Evolutionary conservation across 2,329 filamentous ascomycete genomes (phyloP).

Genomic region (Aspergillus sp.): DNA sequence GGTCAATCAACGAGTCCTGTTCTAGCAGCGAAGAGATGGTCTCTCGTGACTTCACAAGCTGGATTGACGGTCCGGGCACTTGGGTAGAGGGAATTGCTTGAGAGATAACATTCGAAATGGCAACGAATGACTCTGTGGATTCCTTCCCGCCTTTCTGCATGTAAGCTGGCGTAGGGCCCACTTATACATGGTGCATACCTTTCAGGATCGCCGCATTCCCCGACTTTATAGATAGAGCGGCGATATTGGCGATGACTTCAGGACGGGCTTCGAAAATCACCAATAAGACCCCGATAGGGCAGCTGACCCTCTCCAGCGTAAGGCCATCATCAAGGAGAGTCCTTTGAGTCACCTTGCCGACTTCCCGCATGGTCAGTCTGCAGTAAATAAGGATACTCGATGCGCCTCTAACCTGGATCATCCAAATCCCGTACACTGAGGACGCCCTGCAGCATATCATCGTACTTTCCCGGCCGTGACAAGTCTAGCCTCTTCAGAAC

Average conservation of each 20-base stretch:
- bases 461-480: slow-evolving; percentile 79
- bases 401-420: slow-evolving; percentile 68
- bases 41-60: slow-evolving; percentile 89
- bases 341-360: slow-evolving; percentile 73
- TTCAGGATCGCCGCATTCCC: slow-evolving; percentile 96
- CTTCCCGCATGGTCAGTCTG: slow-evolving; percentile 34
- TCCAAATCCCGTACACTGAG: slow-evolving; percentile 73
- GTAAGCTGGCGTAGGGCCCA: not conserved
- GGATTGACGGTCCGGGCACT: slow-evolving; percentile 79
- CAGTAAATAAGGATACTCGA: not conserved
- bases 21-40: slow-evolving; percentile 79
- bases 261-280: slow-evolving; percentile 98
- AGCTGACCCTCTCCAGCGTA: slow-evolving; percentile 76
- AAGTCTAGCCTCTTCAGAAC: slow-evolving; percentile 84
- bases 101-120: slow-evolving; percentile 80
- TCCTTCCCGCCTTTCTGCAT: slow-evolving; percentile 70
- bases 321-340: slow-evolving; percentile 82
- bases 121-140: slow-evolving; percentile 86
- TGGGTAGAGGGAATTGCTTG: slow-evolving; percentile 59
- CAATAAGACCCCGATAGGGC: slow-evolving; percentile 91
- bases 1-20: slow-evolving; percentile 79
- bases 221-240: slow-evolving; percentile 89
- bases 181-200: slow-evolving; percentile 37
- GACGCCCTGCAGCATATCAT: slow-evolving; percentile 95
- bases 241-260: slow-evolving; percentile 97